Base-by-base conservation (phyloP, 148 eudicot genomes). In the Diospyros lotus region DNA sequence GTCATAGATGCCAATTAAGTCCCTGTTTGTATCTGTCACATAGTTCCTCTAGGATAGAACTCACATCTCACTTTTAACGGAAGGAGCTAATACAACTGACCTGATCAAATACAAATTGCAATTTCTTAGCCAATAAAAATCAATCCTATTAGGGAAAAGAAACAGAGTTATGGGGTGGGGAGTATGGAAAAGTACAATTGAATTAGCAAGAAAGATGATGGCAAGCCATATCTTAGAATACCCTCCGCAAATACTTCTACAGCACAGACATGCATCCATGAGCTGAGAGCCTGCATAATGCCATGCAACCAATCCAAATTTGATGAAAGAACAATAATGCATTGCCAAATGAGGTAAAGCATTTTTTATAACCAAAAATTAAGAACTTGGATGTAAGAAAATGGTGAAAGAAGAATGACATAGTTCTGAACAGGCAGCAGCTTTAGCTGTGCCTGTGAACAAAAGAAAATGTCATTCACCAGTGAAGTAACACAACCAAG, bases 241-340 rank as follows among this genome's bases (percentile, higher is more conserved):
- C 97, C 90, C 87, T 93, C 97, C 43, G 86, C 75, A 83, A 90
- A 93, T 58, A 85, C 83, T 62, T 93, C 90, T 54, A 90, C 90
- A 78, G 97, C 97, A 85, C 96, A 93, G 72, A 93, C 90, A 79
- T 93, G 97, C 96, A 93, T 93, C 96, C 92, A 84, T 72, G 98
- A 82, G 71, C 82, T 85, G 80, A 91, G 89, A 70, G 87, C 96
- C 92, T 90, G 89, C 73, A 81, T 7, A 63, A 68, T 14, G 14
- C n/a, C 48, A 68, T n/a, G 40, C 46, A 50, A 15, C 56, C 58
- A 67, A 65, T 38, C 48, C 50, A 56, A 54, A 59, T 45, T 60
- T 56, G 38, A 60, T 51, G 48, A 39, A 73, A 73, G 59, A 50
- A 14, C 28, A 28, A 28, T 28, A 28, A 28, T 28, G 28, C 28